phyloP scores from a whole-genome alignment of 176 grass and related monocot species.

The Secale cereale region DNA sequence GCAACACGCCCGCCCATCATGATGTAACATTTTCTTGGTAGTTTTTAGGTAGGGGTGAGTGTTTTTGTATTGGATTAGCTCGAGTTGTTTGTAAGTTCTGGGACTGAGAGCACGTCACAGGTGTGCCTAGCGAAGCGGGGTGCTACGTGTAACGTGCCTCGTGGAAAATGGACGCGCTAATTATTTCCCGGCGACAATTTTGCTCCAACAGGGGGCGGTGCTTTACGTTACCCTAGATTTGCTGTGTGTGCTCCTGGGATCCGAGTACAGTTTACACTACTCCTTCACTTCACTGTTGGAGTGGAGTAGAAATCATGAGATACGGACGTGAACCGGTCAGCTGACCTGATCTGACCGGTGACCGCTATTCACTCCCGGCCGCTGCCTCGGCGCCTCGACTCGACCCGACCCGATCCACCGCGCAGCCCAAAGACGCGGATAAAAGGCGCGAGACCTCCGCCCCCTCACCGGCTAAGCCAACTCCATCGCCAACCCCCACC shows the following conservation, averaged over 20 bases:
- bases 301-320: background rate
- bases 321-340: background rate
- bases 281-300: background rate
- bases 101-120: background rate
- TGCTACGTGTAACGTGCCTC: background rate
- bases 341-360: background rate
- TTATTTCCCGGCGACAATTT: background rate
- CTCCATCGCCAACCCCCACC: background rate
- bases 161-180: background rate
- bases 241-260: background rate
- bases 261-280: background rate
- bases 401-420: background rate
- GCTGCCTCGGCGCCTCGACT: background rate
- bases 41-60: background rate
- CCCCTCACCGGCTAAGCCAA: constrained; percentile 17
- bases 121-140: background rate
- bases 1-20: background rate
- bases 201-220: background rate
- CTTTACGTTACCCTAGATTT: constrained; percentile 36
- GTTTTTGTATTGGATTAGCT: background rate
- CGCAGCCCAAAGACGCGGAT: background rate
- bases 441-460: constrained; percentile 15
- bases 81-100: background rate
- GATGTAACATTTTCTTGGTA: background rate
- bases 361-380: constrained; percentile 18